Conservation (phyloP, 148 eudicot species). For the Amaranthus hypochondriacus region DNA sequence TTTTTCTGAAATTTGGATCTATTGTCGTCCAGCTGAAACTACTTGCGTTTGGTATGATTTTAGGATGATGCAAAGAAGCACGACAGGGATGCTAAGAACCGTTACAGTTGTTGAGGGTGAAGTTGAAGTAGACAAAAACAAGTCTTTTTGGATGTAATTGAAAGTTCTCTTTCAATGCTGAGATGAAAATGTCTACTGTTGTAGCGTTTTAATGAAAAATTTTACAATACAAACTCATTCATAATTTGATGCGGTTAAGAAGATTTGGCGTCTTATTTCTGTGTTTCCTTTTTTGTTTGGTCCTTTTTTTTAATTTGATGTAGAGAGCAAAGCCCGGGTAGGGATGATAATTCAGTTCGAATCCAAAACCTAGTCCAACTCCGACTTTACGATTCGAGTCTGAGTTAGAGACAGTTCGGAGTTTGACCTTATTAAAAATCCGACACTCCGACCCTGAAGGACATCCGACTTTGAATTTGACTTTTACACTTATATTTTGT, state of each 20-base stretch:
- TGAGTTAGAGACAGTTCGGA: too few relatives aligned
- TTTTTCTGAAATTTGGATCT: background rate
- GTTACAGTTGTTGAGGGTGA: conserved; percentile 45
- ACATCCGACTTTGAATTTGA: too few relatives aligned
- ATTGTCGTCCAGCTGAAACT: background rate
- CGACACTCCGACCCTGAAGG: too few relatives aligned
- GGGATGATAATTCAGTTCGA: too few relatives aligned
- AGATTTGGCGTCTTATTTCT: too few relatives aligned
- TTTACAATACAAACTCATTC: background rate
- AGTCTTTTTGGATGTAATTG: background rate
- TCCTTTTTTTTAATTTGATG: too few relatives aligned
- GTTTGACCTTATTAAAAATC: too few relatives aligned
- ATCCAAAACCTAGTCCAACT: too few relatives aligned
- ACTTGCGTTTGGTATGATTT: background rate
- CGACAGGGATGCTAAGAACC: conserved; percentile 65
- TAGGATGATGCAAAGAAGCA: conserved; percentile 84
- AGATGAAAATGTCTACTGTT: background rate
- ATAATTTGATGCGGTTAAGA: background rate
- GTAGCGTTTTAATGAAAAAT: background rate
- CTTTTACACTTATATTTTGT: too few relatives aligned
- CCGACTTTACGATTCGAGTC: too few relatives aligned
- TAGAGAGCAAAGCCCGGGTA: too few relatives aligned
- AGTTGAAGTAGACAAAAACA: background rate
- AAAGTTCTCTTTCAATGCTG: conserved; percentile 4
- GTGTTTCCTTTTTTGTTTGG: too few relatives aligned